phyloP scores from a whole-genome alignment of 495 filamentous ascomycete species.

The Talaromyces ruber region DNA sequence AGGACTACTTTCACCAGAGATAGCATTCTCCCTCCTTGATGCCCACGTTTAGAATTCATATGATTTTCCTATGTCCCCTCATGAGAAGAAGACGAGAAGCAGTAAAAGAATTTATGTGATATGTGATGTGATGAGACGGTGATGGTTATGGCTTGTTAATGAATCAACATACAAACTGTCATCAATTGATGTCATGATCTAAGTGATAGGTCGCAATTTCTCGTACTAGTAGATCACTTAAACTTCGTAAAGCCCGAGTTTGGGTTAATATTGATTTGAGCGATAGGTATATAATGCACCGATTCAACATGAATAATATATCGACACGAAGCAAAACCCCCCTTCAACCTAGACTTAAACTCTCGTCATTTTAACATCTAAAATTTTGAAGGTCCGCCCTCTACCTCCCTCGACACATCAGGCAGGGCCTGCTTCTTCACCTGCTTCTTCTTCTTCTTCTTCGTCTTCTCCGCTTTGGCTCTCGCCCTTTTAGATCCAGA shows the following conservation, averaged over 20 bases:
- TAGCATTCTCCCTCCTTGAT: not conserved
- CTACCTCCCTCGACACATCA: not conserved
- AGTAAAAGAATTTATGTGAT: not conserved
- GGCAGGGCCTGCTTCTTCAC: not conserved
- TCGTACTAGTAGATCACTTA: not conserved
- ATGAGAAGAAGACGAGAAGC: not conserved
- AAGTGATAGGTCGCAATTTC: not conserved
- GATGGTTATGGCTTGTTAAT: conserved; percentile 1
- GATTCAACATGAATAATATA: not conserved
- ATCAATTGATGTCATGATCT: not conserved
- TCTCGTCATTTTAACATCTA: not conserved
- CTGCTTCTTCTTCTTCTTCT: not conserved
- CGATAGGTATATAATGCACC: not conserved
- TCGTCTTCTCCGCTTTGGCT: not conserved
- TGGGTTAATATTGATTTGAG: not conserved
- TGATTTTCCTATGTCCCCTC: conserved; percentile 1
- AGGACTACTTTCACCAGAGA: not conserved
- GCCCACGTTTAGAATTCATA: not conserved
- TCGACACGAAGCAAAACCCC: not conserved
- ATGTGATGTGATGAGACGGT: conserved; percentile 2
- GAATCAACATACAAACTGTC: not conserved
- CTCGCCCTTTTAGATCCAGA: not conserved
- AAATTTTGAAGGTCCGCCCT: not conserved
- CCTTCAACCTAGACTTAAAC: too few species aligned
- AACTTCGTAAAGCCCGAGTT: not conserved